Percentiles rank a stretch among this genome's conserved stretches.
These are phyloP conservation scores for Haematococcus lacustris DNA, from an alignment of 139 green algal genomes.

Conservation along the genomic window DNA sequence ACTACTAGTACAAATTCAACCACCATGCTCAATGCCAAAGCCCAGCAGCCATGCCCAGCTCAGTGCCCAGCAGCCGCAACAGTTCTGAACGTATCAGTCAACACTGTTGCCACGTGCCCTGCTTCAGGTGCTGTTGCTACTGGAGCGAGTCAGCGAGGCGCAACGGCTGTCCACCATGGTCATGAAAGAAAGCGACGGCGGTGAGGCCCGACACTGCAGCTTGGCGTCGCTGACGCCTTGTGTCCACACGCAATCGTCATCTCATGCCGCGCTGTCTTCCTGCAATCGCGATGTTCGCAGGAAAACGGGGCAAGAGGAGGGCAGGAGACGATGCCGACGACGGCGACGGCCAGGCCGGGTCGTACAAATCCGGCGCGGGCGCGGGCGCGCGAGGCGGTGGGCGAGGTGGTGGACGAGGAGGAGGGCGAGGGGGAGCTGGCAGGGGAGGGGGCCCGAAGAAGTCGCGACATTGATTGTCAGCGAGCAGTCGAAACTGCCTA, in stretches of 20 bases:
- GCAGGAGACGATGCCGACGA: neutral
- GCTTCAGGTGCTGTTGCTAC: slow-evolving; percentile 60
- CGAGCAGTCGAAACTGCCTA: too few relatives aligned
- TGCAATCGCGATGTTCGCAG: neutral
- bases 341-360: neutral
- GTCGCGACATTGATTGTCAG: too few relatives aligned
- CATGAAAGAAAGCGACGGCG: slow-evolving; percentile 56
- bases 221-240: neutral
- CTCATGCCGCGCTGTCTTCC: neutral
- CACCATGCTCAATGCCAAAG: too few relatives aligned
- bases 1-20: too few relatives aligned
- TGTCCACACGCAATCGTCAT: neutral
- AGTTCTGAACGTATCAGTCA: neutral
- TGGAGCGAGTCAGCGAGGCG: slow-evolving; percentile 78
- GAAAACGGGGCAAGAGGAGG: neutral
- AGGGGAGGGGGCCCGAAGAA: neutral
- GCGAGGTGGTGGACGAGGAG: neutral
- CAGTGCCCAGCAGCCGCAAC: too few relatives aligned
- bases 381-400: neutral
- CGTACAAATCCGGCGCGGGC: neutral
- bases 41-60: too few relatives aligned
- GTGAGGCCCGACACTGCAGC: neutral
- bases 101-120: neutral
- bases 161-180: slow-evolving; percentile 79
- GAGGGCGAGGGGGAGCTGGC: neutral